Base-by-base conservation (phyloP, 1,139 yeast genomes). In the Debaryomycetaceae sp. region DNA sequence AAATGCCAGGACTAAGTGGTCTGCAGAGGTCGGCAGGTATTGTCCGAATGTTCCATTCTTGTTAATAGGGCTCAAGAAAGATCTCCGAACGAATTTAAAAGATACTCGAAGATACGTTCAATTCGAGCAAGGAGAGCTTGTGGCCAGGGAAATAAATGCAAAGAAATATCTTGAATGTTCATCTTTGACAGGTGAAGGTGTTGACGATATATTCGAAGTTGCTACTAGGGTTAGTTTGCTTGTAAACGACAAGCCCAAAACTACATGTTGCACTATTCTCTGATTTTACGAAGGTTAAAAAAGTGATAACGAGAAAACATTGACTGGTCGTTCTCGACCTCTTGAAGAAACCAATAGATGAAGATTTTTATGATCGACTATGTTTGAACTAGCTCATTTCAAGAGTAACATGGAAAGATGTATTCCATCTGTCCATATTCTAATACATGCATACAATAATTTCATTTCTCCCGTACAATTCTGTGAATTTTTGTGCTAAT, bases 131-230 rank as follows among this genome's bases (percentile, higher is more conserved):
- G 93, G 82, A 3, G 80, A 80, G 50, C 69, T 67, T 42, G 82
- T 80, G 36, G 89, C 90, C 0, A 74, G 73, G 47, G 74, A 76
- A 43, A 83, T 85, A 36, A 88, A 87, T 2, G 93, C 93, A 3
- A 81, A 80, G 51, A 75, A 68, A 46, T 85, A 83, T 59, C 65
- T 85, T 58, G 91, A 85, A 54, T 83, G 91, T 57, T 83, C 89
- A 42, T 85, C 93, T 2, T 66, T 85, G 48, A 84, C 90, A 1
- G 93, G 93, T 5, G 90, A 84, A 59, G 90, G 89, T 5, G 93
- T 85, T 17, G 93, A 85, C 60, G 89, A 84, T 58, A 87, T 85
- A 6, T 84, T 86, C 60, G 95, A 85, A 62, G 74, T 75, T 47
- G 93, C 93, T 8, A 83, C 89, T 1, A 73, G 95, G 55, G 77